These are phyloP conservation scores for Cucurbita argyrosperma DNA, from an alignment of 306 rosid genomes.

Conservation along the genomic window DNA sequence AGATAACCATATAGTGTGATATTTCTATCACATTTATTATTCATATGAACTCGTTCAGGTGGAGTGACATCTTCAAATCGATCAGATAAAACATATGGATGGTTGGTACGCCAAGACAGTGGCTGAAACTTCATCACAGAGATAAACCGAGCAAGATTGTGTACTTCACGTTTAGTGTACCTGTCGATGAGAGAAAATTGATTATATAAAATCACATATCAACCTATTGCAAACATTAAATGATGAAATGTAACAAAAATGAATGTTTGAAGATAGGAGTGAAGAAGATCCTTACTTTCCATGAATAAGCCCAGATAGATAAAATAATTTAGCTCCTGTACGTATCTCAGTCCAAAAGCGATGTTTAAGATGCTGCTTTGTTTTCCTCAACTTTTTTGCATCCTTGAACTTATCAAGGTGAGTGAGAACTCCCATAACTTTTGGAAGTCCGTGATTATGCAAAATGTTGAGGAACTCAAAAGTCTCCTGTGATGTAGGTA, in stretches of 20 bases:
- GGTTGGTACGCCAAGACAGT: constrained; percentile 72
- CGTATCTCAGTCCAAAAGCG: constrained; percentile 92
- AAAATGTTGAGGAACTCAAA: too few species aligned
- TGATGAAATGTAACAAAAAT: too few species aligned
- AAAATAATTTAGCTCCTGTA: constrained; percentile 90
- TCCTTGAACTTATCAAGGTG: constrained; percentile 85
- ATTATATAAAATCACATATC: background rate
- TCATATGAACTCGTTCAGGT: constrained; percentile 53
- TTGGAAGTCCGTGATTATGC: constrained; percentile 17
- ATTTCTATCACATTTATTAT: constrained; percentile 73
- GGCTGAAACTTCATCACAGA: constrained; percentile 97
- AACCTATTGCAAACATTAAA: too few species aligned
- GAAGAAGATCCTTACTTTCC: constrained; percentile 56
- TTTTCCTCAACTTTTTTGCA: constrained; percentile 64
- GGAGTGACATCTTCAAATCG: constrained; percentile 93
- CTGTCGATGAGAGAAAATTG: constrained; percentile 23
- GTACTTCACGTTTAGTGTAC: constrained; percentile 78
- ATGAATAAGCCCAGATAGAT: constrained; percentile 75
- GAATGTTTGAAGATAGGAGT: background rate
- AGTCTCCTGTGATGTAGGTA: constrained; percentile 6
- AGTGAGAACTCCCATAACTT: constrained; percentile 95
- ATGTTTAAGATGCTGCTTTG: constrained; percentile 78
- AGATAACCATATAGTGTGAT: constrained; percentile 82
- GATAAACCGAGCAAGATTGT: constrained; percentile 83
- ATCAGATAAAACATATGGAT: constrained; percentile 81